Evolutionary conservation across 1,284 basidiomycete genomes (phyloP), one percentile per base, ranked within the genome.

Genomic region (Apiotrichum sp.): DNA sequence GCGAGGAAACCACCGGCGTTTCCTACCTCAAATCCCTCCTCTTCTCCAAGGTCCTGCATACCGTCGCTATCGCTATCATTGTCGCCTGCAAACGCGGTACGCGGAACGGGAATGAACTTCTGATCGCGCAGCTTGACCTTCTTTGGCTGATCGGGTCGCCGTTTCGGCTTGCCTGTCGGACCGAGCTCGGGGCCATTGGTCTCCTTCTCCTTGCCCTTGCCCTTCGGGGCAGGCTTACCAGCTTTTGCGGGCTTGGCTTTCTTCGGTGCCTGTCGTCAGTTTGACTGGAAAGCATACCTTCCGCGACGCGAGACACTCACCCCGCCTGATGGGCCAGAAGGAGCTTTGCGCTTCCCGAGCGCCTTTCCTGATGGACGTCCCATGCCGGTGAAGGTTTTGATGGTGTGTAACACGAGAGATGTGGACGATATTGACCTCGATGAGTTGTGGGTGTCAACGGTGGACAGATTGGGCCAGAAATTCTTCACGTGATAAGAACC

Each of bases 61-160:
- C 52, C 59, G 33, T 53, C 38, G 11, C 43, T 46, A 41, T 59
- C 57, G 14, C 42, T 40, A 46, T 42, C 38, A 36, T 4, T 35
- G n/a, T n/a, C n/a, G 35, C 52, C 50, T 6, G 64, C 72, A 52
- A 67, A 77, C 14, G 59, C 62, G 3, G 68, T 68, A 40, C 64
- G 52, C 1, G 75, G 75, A 0, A 77, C 72, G 11, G 75, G 75
- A n/a, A 77, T 70, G 13, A 62, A 39, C 62, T 75, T 75, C 55
- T 75, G 71, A 57, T 77, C 75, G 33, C 74, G 55, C 50, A 75
- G 60, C 59, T 77, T 77, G 58, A 75, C 58, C 63, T 75, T 75
- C 62, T 75, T 77, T 4, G 69, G 70, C 60, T 74, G 73, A 55
- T 75, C 73, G 3, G 69, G 59, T 36, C 59, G 58, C 33, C 72